Evolutionary conservation across 139 green algal species (phyloP), one percentile per base, ranked within the genome.

Genomic region (Tetradesmus obliquus): DNA sequence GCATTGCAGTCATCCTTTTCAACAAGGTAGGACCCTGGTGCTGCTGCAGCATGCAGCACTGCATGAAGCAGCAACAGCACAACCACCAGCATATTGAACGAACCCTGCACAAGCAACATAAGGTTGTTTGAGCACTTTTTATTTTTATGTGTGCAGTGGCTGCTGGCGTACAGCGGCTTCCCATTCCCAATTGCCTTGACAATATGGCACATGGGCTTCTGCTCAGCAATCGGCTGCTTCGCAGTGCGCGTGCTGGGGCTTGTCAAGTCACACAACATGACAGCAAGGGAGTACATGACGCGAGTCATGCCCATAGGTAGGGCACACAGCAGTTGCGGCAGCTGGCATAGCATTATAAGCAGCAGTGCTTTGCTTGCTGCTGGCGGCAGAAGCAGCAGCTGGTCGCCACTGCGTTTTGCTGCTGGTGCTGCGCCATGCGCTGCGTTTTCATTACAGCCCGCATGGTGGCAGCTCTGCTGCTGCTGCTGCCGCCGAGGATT

Each of bases 141-240:
- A 82, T 5, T 15, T 1, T 5, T 15, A 3, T 82, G 24, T 82
- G n/a, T 74, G 62, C 85, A 89, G 84, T 99, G 96, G 94, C 90
- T 99, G 1, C 94, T 99, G 3, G 95, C 96, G 0, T 98, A 96
- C 92, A 95, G 89, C 2, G 96, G 96, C 24, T 99, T 99, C 91
- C 98, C 96, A 0, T 99, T 97, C 92, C 98, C 98, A 51, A 97
- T 99, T 69, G 90, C 97, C 0, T 86, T 99, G 5, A 99, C 97
- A 1, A 74, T 96, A 22, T 97, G 95, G 96, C 97, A 99, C 95
- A 99, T 99, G 97, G 87, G 95, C 24, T 99, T 98, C 94, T 99
- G 97, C 91, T 96, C 96, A 10, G 79, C 57, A 1, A 92, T 98
- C 1, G 97, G 96, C 12, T 94, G 97, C 51, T 20, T 97, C 1